phyloP scores from a whole-genome alignment of 2,329 filamentous ascomycete genomes.

The Leptographium lundbergii region DNA sequence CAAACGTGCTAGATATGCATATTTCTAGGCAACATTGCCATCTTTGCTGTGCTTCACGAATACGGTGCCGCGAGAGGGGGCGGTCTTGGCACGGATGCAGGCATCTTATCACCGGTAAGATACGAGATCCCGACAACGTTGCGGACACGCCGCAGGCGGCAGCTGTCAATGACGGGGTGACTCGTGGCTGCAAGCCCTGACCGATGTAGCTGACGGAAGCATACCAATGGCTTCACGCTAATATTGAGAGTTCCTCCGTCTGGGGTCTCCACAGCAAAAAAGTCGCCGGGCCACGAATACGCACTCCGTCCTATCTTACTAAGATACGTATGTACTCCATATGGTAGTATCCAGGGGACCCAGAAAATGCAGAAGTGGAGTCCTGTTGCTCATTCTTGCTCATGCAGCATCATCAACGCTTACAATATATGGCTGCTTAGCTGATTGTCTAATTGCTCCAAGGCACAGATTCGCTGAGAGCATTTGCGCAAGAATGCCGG shows the following conservation, averaged over 20 bases:
- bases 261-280: background rate
- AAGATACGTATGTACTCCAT: too few relatives aligned
- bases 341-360: background rate
- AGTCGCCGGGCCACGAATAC: background rate
- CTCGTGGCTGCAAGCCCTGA: too few relatives aligned
- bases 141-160: too few relatives aligned
- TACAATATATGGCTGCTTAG: background rate
- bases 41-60: too few relatives aligned
- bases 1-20: too few relatives aligned
- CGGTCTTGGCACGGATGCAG: too few relatives aligned
- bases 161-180: too few relatives aligned
- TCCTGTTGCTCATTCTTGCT: background rate
- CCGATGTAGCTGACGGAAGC: too few relatives aligned
- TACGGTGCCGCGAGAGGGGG: too few relatives aligned
- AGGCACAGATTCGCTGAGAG: background rate
- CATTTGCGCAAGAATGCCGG: background rate
- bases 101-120: too few relatives aligned
- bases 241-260: background rate
- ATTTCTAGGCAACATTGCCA: too few relatives aligned
- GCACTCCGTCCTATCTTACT: background rate
- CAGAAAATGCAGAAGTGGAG: background rate
- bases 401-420: background rate
- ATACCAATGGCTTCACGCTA: background rate
- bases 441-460: background rate
- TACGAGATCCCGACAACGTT: too few relatives aligned